Evolutionary conservation across 176 grass and related monocot species (phyloP), one percentile per base, ranked within the genome.

Genomic region (Musa itinerans): DNA sequence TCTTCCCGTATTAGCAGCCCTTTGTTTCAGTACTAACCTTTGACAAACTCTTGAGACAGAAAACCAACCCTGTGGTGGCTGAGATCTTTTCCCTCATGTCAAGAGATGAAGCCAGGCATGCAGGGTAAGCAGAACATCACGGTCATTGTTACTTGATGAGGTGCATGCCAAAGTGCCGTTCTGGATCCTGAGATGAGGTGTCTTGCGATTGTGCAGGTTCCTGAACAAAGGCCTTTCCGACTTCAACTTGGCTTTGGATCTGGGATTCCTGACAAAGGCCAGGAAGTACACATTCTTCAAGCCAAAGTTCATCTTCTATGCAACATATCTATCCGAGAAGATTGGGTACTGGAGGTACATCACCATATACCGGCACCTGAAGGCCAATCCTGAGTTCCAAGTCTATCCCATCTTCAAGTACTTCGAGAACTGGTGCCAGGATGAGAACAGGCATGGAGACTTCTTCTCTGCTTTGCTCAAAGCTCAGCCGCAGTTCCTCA

Each of bases 371-470:
- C 77, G 88, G 88, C 95, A 99, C 72, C 86, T 99, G 75, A 87
- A 93, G 76, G 88, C 78, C 0, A 91, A 99, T 75, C 95, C 95
- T 8, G 72, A 92, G 85, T 94, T 91, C 79, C 88, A 99, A 83
- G 72, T 89, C 59, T 94, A 99, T 65, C 95, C 95, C 5, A 94
- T 99, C 81, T 99, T 99, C 86, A 99, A 99, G 84, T 94, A 94
- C 81, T 99, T 99, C 8, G 95, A 99, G 83, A 99, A 99, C 76
- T 99, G 95, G 95, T 99, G 95, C 78, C 95, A 99, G 84, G 95
- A 94, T 8, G 90, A 99, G 90, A 99, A 99, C 84, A 69, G 88
- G 55, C 90, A 99, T 15, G 90, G 90, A 0, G 95, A 99, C 74
- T 99, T 99, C 86, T 91, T 99, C 90, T 91, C 95, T 1, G 88